A percentile compares a stretch with the other conserved stretches of the same genome.
Conservation (phyloP, 2,329 filamentous ascomycete species). For the Apiospora malaysiana region DNA sequence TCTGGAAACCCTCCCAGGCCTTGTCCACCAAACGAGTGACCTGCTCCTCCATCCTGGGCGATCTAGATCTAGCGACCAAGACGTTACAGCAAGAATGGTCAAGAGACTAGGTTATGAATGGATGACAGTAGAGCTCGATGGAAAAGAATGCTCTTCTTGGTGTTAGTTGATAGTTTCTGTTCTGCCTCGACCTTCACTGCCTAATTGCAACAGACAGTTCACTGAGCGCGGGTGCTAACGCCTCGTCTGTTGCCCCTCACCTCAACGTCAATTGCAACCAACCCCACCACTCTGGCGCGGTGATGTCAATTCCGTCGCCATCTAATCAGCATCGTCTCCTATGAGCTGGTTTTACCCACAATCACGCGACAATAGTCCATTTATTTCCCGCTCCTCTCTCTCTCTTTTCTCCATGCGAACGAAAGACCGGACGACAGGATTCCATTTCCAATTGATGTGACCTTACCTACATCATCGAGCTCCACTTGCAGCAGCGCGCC, state of each 20-base stretch:
- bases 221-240: not conserved
- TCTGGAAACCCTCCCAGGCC: conserved; percentile 67
- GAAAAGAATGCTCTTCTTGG: not conserved
- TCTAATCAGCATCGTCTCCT: not conserved
- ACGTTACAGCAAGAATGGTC: not conserved
- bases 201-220: no score
- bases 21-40: conserved; percentile 73
- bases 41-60: conserved; percentile 73
- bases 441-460: not conserved
- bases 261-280: not conserved
- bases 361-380: conserved; percentile 10
- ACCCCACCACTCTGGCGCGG: not conserved
- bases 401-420: not conserved
- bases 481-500: not conserved
- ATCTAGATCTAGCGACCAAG: not conserved
- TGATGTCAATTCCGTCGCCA: conserved; percentile 12
- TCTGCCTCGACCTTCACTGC: not conserved
- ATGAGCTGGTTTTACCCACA: not conserved
- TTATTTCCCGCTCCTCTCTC: not conserved
- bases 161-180: not conserved
- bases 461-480: conserved; percentile 5
- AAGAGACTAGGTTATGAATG: not conserved
- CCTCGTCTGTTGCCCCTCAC: conserved; percentile 15
- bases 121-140: not conserved
- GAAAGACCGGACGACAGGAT: not conserved